A percentile compares a stretch with the other conserved stretches of the same genome.
phyloP scores from a whole-genome alignment of 2,329 filamentous ascomycete genomes.

The Calonectria hawksworthii region DNA sequence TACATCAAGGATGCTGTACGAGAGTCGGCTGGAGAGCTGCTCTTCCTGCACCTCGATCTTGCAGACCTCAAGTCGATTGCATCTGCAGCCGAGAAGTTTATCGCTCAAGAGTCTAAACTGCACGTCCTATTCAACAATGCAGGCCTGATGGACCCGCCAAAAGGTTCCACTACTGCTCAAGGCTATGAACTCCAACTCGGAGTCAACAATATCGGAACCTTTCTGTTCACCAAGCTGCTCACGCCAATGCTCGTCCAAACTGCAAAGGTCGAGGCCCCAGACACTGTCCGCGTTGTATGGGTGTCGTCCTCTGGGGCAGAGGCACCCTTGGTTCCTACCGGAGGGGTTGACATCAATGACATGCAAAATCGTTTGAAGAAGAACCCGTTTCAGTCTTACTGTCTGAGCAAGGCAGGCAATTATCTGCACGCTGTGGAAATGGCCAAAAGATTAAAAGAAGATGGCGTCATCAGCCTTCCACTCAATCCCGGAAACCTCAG shows the following conservation, averaged over 20 bases:
- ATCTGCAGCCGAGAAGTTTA: constrained; percentile 24
- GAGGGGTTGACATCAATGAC: constrained; percentile 29
- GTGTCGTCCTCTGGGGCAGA: constrained; percentile 32
- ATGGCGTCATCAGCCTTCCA: constrained; percentile 25
- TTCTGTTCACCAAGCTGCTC: constrained; percentile 34
- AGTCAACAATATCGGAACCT: constrained; percentile 34
- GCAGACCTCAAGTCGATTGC: constrained; percentile 30
- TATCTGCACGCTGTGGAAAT: constrained; percentile 29
- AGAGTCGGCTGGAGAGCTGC: not conserved
- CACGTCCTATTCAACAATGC: constrained; percentile 38
- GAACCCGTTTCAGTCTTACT: constrained; percentile 33
- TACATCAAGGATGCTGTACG: not conserved
- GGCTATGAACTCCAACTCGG: constrained; percentile 37
- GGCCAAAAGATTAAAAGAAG: constrained; percentile 3
- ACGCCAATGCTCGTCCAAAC: constrained; percentile 18
- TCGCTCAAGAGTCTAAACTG: constrained; percentile 19
- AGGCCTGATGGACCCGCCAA: constrained; percentile 29
- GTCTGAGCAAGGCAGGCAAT: constrained; percentile 34
- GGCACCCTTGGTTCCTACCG: constrained; percentile 23
- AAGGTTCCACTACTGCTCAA: constrained; percentile 29
- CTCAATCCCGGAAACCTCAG: constrained; percentile 34
- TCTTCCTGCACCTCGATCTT: constrained; percentile 24
- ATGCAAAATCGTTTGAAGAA: not conserved
- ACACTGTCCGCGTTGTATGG: constrained; percentile 32
- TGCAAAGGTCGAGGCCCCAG: not conserved